phyloP scores from a whole-genome alignment of 768 basidiomycete genomes.

The Suillus sp. region DNA sequence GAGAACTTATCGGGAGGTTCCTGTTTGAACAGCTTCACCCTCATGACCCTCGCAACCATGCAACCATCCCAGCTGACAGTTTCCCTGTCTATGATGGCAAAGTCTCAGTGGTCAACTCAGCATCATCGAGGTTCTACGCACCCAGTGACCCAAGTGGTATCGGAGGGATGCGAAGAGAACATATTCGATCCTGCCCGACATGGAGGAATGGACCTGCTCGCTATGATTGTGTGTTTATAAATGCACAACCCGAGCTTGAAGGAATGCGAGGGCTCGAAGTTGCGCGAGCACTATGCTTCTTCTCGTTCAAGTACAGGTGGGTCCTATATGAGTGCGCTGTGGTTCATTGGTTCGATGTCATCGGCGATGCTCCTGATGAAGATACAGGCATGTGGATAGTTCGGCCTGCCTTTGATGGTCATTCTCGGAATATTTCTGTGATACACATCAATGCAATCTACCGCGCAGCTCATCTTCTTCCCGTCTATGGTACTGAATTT shows the following conservation, averaged over 20 bases:
- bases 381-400: slow-evolving; percentile 19
- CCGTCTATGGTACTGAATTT: too few species aligned
- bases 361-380: slow-evolving; percentile 9
- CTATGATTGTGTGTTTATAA: slow-evolving; percentile 16
- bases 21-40: not conserved
- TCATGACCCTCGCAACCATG: not conserved
- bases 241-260: not conserved
- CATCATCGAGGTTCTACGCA: not conserved
- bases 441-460: slow-evolving; percentile 11
- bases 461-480: too few species aligned
- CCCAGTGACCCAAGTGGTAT: not conserved
- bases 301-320: slow-evolving; percentile 7
- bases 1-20: not conserved
- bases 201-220: not conserved
- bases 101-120: not conserved
- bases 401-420: slow-evolving; percentile 4
- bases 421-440: not conserved
- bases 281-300: slow-evolving; percentile 10
- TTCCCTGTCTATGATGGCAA: not conserved
- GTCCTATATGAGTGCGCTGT: slow-evolving; percentile 10
- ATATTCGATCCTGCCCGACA: not conserved
- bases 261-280: slow-evolving; percentile 10
- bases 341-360: slow-evolving; percentile 8
- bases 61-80: not conserved
- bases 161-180: not conserved